Percentiles rank a stretch among this genome's conserved stretches.
These are phyloP conservation scores for Eucalyptus victrix DNA, from an alignment of 345 rosid genomes.

Conservation along the genomic window DNA sequence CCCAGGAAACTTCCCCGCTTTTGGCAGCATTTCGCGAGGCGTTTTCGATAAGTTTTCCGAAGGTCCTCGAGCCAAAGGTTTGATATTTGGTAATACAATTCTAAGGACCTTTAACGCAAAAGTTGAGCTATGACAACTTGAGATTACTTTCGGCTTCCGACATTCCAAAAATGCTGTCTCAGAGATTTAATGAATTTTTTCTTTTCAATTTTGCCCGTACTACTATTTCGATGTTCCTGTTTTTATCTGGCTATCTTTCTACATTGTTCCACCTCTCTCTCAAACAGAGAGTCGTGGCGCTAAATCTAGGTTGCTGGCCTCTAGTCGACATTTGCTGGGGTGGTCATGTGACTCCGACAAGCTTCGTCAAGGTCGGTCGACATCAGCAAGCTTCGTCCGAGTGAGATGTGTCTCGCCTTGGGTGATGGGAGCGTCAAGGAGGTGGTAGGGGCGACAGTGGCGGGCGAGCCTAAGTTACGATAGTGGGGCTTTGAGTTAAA, in stretches of 20 bases:
- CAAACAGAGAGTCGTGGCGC: background rate
- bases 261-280: background rate
- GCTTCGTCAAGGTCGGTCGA: background rate
- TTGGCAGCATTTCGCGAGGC: background rate
- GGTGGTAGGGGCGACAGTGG: background rate
- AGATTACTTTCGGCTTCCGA: background rate
- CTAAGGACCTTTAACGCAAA: background rate
- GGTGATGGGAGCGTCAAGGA: background rate
- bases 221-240: background rate
- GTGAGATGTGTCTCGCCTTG: background rate
- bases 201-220: background rate
- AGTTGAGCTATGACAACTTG: background rate
- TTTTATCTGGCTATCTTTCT: background rate
- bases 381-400: background rate
- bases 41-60: background rate
- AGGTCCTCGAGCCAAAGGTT: background rate
- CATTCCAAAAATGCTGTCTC: background rate
- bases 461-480: background rate
- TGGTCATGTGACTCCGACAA: rapidly evolving
- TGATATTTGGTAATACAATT: background rate
- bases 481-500: background rate
- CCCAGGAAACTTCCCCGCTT: background rate
- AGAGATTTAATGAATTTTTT: background rate
- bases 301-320: background rate
- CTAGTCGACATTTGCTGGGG: background rate